Percentiles rank a stretch among this genome's conserved stretches.
These are phyloP conservation scores for Ogataea philodendri DNA, from an alignment of 805 yeast genomes.

Conservation along the genomic window DNA sequence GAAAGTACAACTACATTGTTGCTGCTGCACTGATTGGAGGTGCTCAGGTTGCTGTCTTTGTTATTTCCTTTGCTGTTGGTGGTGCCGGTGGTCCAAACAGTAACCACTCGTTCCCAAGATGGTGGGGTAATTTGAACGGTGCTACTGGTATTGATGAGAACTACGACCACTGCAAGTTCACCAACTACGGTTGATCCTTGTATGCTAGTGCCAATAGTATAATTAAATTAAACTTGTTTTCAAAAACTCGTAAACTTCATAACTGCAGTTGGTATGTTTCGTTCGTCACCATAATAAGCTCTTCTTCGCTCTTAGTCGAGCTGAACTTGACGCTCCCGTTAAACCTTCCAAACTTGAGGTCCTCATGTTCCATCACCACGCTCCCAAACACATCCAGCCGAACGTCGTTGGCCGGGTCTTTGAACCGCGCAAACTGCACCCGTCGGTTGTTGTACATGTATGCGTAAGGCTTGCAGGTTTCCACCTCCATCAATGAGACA, in stretches of 20 bases:
- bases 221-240: no score
- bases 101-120: constrained; percentile 29
- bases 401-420: constrained; percentile 7
- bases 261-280: no score
- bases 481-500: no score
- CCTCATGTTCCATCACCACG: constrained; percentile 11
- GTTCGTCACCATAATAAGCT: constrained; percentile 4
- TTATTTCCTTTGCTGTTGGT: constrained; percentile 33
- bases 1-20: constrained; percentile 49
- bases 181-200: constrained; percentile 11
- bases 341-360: constrained; percentile 20
- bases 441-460: constrained; percentile 27
- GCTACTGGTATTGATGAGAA: constrained; percentile 17
- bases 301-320: constrained; percentile 8
- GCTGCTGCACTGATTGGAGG: constrained; percentile 54
- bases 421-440: constrained; percentile 24
- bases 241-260: neutral
- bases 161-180: constrained; percentile 18
- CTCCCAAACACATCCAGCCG: constrained; percentile 17
- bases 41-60: constrained; percentile 32
- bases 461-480: constrained; percentile 43
- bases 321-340: constrained; percentile 21
- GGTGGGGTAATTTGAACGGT: constrained; percentile 34
- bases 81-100: constrained; percentile 34
- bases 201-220: constrained; percentile 2